Base-by-base conservation (phyloP, 352 stramenopile species). In the Phytophthora macrochlamydospora region DNA sequence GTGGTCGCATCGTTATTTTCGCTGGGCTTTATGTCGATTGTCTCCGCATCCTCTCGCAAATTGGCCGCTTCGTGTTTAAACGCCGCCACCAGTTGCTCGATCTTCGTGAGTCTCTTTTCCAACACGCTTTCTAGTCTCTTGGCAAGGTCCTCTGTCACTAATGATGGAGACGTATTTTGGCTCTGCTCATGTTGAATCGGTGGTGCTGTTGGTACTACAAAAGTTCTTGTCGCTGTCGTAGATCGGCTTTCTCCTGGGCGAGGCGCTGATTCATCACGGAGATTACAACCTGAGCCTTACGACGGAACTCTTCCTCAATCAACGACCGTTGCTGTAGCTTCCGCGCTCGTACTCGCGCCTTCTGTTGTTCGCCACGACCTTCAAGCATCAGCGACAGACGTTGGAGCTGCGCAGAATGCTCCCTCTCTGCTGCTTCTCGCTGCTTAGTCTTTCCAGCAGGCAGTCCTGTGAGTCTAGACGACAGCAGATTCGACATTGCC, bases 191-290 rank as follows among this genome's bases (percentile, higher is more conserved):
- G 33, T 24, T 6, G 58, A 37, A 18, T n/a, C 3, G 42, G 2
- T 59, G 42, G 0, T 35, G 14, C 30, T 18, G 35, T 24, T 28
- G n/a, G 29, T 0, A 32, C 42, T 12, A 33, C 8, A 28, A 28
- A n/a, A 78, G 43, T 31, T 74, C 62, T 24, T 78, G 75, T 44
- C 88, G 89, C 8, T 65, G 56, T 7, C 32, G 56, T 33, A 91
- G 61, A 12, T 51, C 54, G n/a, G 82, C 70, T 38, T 84, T 87
- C 61, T 90, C 81, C 24, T 85, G 76, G 5, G 76, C 59, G 2
- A 91, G 50, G 2, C 73, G 69, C 46, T 90, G 72, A 55, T 76
- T 71, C 75, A 85, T 87, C 18, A 75, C 78, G 12, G 81, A 73
- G 4, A 65, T 61, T 30, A 87, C 67, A 11, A 81, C 75, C 44